Evolutionary conservation across 176 grass and related monocot species (phyloP), one percentile per base, ranked within the genome.

Genomic region (Microstegium vimineum): DNA sequence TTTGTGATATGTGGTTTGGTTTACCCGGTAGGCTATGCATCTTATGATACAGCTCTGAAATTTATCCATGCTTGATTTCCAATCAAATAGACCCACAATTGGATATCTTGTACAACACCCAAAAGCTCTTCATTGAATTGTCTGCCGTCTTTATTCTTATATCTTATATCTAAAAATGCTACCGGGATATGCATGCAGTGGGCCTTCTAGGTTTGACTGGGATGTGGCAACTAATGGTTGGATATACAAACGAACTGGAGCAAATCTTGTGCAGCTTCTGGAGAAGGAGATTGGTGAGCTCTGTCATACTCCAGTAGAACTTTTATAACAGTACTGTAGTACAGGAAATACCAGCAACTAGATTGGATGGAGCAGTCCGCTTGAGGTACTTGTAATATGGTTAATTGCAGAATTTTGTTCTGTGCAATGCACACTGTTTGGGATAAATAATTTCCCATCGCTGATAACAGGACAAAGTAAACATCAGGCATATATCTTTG

Each of bases 181-280:
- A 35, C 25, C 1, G 57, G 25, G 36, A 66, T 26, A 20, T 73
- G 22, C 62, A 74, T 88, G 87, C 87, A 97, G 94, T 76, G 94
- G 94, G 12, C 91, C 94, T 83, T 64, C 92, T 56, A 89, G 92
- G 57, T 94, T 94, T 81, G 89, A 97, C 77, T 97, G 92, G 90
- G 92, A 97, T 85, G 75, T 63, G 31, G 32, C 79, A 82, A 32
- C 80, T 49, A 66, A 62, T 20, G 27, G 80, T 74, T 97, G 94
- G 92, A 63, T 97, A 71, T 97, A 97, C 60, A 86, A 86, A 73
- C 66, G 92, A 64, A 97, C 86, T n/a, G 85, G 93, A 82, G 87
- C 86, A 6, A 85, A 92, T 61, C 77, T 94, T 59, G 57, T 87
- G 27, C 70, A 85, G 3, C 90, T 97, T 81, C 69, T 97, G 10